A percentile compares a stretch with the other conserved stretches of the same genome.
Conservation (phyloP, 1,284 basidiomycete genomes). For the Pascua sp. region DNA sequence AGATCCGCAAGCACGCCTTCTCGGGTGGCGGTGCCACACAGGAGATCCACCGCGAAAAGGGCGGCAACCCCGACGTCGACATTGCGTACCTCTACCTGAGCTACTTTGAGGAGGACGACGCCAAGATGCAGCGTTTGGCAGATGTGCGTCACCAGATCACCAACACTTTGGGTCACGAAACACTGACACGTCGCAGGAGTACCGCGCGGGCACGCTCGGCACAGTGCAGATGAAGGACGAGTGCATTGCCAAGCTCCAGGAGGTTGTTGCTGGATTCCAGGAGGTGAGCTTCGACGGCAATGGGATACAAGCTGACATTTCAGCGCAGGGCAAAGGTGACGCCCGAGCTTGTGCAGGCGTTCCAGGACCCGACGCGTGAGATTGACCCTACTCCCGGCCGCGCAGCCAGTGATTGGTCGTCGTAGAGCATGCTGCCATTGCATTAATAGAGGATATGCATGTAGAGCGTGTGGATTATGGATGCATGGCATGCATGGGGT, state of each 20-base stretch:
- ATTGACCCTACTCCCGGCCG: conserved; percentile 58
- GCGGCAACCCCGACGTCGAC: conserved; percentile 93
- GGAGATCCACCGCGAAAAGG: conserved; percentile 83
- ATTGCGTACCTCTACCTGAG: conserved; percentile 92
- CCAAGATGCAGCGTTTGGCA: conserved; percentile 71
- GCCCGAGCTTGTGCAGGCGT: conserved; percentile 69
- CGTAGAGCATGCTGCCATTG: too few relatives aligned
- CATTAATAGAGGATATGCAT: too few relatives aligned
- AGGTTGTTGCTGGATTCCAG: conserved; percentile 85
- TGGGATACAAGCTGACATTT: conserved; percentile 5
- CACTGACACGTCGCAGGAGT: conserved; percentile 60
- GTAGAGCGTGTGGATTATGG: too few relatives aligned
- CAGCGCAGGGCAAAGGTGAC: conserved; percentile 78
- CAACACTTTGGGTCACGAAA: neutral
- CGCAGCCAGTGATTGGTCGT: neutral
- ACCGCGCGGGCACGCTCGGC: conserved; percentile 79
- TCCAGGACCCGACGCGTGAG: conserved; percentile 79
- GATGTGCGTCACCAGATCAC: conserved; percentile 58
- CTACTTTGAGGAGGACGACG: conserved; percentile 97
- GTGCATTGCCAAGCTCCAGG: conserved; percentile 80
- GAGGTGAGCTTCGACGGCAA: conserved; percentile 56
- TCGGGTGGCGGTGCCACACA: conserved; percentile 85
- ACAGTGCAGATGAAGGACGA: conserved; percentile 90
- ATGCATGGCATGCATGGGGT: too few relatives aligned
- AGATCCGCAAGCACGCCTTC: conserved; percentile 91